phyloP scores from a whole-genome alignment of 2,329 filamentous ascomycete genomes.

The Calonectria montana region DNA sequence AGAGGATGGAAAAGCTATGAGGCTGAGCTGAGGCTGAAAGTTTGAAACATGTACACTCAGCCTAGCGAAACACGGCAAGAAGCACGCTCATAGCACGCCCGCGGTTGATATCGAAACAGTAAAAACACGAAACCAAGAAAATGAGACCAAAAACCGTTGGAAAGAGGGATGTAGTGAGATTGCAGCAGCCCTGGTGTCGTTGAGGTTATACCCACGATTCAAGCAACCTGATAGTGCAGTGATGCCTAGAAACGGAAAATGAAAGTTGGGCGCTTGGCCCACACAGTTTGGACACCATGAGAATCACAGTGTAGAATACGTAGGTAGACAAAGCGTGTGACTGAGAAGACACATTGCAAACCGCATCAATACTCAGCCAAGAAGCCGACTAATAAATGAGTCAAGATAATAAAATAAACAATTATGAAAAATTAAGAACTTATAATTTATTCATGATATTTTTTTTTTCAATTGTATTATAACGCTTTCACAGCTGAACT shows the following conservation, averaged over 20 bases:
- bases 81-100: neutral
- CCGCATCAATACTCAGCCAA: no score
- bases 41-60: neutral
- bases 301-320: neutral
- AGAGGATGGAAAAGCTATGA: neutral
- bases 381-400: no score
- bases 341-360: no score
- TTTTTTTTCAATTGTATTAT: no score
- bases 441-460: no score
- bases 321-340: neutral
- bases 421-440: no score
- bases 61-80: neutral
- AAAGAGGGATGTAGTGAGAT: neutral
- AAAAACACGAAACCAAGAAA: neutral
- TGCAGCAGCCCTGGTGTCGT: neutral
- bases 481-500: no score
- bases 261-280: neutral
- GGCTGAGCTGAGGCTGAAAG: conserved; percentile 14
- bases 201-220: neutral
- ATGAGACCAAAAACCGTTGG: neutral
- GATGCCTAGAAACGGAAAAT: neutral
- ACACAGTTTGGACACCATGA: neutral
- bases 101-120: neutral
- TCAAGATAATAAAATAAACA: no score
- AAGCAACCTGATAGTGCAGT: neutral